These are phyloP conservation scores for Ophiocordyceps sinensis DNA, from an alignment of 2,329 filamentous ascomycete species.

Conservation along the genomic window DNA sequence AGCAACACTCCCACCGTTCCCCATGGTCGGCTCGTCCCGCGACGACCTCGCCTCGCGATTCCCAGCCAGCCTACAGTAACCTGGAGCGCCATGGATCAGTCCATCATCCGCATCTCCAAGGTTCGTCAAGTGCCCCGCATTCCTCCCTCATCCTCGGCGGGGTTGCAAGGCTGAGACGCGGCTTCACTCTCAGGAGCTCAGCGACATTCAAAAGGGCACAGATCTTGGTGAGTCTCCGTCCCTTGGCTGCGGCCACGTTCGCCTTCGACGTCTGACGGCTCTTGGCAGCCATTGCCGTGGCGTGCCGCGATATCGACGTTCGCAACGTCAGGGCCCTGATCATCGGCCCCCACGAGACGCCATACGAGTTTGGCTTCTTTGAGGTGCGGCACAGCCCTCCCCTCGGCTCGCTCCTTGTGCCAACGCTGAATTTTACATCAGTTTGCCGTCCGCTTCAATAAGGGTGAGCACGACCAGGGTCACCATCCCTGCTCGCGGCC, in stretches of 20 bases:
- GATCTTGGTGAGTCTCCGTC: slow-evolving; percentile 58
- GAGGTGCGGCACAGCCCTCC: slow-evolving; percentile 46
- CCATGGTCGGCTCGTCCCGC: slow-evolving; percentile 3
- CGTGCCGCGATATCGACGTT: slow-evolving; percentile 77
- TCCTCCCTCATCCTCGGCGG: slow-evolving; percentile 12
- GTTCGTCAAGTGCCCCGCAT: slow-evolving; percentile 28
- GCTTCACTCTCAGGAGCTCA: slow-evolving; percentile 51
- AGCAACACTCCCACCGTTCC: not conserved
- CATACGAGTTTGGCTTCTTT: slow-evolving; percentile 96
- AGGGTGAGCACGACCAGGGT: slow-evolving; percentile 33
- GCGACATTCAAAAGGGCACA: slow-evolving; percentile 66
- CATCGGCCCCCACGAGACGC: slow-evolving; percentile 83
- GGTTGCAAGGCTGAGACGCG: slow-evolving; percentile 3
- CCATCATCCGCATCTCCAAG: slow-evolving; percentile 76
- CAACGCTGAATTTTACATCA: slow-evolving; percentile 16
- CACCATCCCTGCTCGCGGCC: not conserved
- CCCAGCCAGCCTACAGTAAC: slow-evolving; percentile 1
- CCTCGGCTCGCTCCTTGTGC: not conserved
- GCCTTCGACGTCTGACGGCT: not conserved
- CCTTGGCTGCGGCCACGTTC: not conserved
- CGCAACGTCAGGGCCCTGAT: slow-evolving; percentile 78
- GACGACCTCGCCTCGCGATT: slow-evolving; percentile 1
- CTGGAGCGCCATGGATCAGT: slow-evolving; percentile 46
- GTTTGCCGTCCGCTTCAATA: slow-evolving; percentile 66
- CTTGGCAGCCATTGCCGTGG: slow-evolving; percentile 61